Percentiles rank a stretch among this genome's conserved stretches.
Conservation (phyloP, 1,284 basidiomycete genomes). For the Naganishia liquefaciens region DNA sequence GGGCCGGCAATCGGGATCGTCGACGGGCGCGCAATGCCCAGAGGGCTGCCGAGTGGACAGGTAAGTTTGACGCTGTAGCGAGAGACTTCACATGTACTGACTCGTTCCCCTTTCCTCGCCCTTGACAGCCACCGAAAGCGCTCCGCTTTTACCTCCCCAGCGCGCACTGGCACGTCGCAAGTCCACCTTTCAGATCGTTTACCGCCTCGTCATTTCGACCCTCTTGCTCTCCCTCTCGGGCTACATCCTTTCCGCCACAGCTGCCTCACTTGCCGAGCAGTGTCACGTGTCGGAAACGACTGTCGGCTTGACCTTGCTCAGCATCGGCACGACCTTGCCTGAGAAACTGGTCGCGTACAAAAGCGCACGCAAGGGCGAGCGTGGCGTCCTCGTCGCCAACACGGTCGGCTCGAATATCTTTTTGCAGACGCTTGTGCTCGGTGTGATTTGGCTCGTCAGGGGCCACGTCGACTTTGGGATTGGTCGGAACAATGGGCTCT, state of each 20-base stretch:
- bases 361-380: constrained; percentile 40
- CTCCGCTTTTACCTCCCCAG: not conserved
- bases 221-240: constrained; percentile 42
- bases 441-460: constrained; percentile 40
- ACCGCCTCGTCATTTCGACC: constrained; percentile 28
- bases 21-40: constrained; percentile 21
- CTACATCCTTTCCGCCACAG: constrained; percentile 43
- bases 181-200: constrained; percentile 26
- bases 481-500: not conserved
- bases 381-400: constrained; percentile 45
- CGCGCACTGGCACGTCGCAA: constrained; percentile 20
- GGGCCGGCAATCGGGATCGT: constrained; percentile 6
- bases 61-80: not conserved
- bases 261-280: constrained; percentile 40
- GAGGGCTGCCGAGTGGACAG: constrained; percentile 3
- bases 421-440: constrained; percentile 46
- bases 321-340: constrained; percentile 47
- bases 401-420: constrained; percentile 50
- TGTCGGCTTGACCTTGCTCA: constrained; percentile 44
- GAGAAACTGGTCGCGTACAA: constrained; percentile 47
- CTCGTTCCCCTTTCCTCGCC: too few species aligned
- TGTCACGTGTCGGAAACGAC: constrained; percentile 42
- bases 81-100: too few species aligned
- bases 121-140: constrained; percentile 11
- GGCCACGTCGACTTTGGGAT: constrained; percentile 6